A percentile compares a stretch with the other conserved stretches of the same genome.
Evolutionary conservation across 306 rosid genomes (phyloP).

Genomic region (Medicago lupulina): DNA sequence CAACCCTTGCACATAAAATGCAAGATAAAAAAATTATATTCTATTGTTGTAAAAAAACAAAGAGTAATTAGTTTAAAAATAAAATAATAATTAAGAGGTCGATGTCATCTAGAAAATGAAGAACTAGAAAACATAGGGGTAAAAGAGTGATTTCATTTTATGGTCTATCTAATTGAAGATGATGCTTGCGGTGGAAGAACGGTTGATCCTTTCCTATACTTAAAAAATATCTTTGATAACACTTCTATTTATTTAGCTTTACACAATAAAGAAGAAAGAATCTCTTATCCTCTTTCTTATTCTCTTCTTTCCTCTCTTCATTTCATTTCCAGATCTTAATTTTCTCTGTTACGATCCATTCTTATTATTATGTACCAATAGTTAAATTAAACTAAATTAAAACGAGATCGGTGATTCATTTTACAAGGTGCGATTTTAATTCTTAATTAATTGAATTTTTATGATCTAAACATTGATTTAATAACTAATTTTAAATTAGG

Average conservation of each 20-base stretch:
- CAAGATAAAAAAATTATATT: no score
- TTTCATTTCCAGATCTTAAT: slow-evolving; percentile 39
- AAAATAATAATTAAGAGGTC: neutral
- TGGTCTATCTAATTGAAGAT: neutral
- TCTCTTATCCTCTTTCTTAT: slow-evolving; percentile 58
- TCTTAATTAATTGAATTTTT: slow-evolving; percentile 22
- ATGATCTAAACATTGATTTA: slow-evolving; percentile 3
- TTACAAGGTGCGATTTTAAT: slow-evolving; percentile 40
- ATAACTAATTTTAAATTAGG: neutral
- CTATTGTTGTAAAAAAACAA: no score
- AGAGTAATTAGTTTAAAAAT: no score
- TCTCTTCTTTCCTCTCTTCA: slow-evolving; percentile 10
- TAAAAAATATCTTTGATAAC: slow-evolving; percentile 5
- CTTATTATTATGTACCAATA: neutral
- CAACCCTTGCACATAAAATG: no score
- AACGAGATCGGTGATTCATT: slow-evolving; percentile 50
- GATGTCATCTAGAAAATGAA: slow-evolving; percentile 9
- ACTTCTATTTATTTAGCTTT: no score
- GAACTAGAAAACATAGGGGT: slow-evolving; percentile 16
- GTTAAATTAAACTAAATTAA: neutral
- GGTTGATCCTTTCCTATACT: neutral
- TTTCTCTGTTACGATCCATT: neutral
- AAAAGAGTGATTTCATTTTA: slow-evolving; percentile 37
- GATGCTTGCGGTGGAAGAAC: slow-evolving; percentile 23
- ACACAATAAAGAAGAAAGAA: slow-evolving; percentile 5